These are phyloP conservation scores for Babesia ovata DNA, from an alignment of 169 alveolate species.

Conservation along the genomic window DNA sequence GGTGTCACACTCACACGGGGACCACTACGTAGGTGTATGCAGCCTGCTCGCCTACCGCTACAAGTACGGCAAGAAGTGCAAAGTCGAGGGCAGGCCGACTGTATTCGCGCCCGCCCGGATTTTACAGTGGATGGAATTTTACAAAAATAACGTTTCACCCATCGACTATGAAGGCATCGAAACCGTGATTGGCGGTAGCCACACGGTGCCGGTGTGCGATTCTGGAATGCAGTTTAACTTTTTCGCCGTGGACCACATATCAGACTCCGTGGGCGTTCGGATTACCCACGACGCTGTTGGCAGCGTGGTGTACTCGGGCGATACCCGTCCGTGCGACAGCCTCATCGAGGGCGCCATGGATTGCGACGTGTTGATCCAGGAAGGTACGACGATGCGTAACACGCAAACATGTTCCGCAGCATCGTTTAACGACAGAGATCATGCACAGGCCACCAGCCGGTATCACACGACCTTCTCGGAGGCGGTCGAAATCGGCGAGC, in stretches of 20 bases:
- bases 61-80: background rate
- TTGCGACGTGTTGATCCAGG: slow-evolving; percentile 88
- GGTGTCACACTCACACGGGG: slow-evolving; percentile 88
- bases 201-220: background rate
- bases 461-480: slow-evolving; percentile 71
- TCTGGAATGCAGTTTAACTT: background rate
- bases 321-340: slow-evolving; percentile 88
- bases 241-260: slow-evolving; percentile 73
- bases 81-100: background rate
- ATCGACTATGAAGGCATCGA: slow-evolving; percentile 10
- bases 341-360: slow-evolving; percentile 78
- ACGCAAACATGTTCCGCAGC: slow-evolving; percentile 52
- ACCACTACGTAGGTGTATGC: slow-evolving; percentile 83
- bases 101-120: slow-evolving; percentile 5
- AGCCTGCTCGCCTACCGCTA: slow-evolving; percentile 72
- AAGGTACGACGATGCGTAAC: slow-evolving; percentile 66
- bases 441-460: slow-evolving; percentile 81
- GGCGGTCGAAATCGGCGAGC: slow-evolving; percentile 78
- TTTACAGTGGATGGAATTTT: slow-evolving; percentile 4
- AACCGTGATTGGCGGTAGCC: background rate
- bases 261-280: slow-evolving; percentile 76
- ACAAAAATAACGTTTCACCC: slow-evolving; percentile 17
- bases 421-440: slow-evolving; percentile 81
- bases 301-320: slow-evolving; percentile 89
- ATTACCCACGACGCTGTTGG: slow-evolving; percentile 51